A percentile compares a stretch with the other conserved stretches of the same genome.
phyloP scores from a whole-genome alignment of 163 green algal species.

The Coccomyxa subellipsoidea region DNA sequence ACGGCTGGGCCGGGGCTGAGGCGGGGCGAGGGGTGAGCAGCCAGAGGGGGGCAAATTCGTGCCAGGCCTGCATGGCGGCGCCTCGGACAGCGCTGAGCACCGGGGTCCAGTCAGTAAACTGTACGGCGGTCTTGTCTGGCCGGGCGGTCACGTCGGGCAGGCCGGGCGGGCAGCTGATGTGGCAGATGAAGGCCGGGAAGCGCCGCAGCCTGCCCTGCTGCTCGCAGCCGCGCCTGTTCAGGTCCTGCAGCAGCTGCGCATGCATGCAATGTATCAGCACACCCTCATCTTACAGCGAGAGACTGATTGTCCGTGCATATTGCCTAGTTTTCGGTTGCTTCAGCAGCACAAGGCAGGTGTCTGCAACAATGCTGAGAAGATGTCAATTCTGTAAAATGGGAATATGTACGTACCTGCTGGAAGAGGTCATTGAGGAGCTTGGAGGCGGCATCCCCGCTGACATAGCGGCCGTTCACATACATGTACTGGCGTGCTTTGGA shows the following conservation, averaged over 20 bases:
- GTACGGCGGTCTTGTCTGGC: background rate
- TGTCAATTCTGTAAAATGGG: too few species aligned
- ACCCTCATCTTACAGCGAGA: too few species aligned
- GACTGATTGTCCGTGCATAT: too few species aligned
- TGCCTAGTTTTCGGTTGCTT: too few species aligned
- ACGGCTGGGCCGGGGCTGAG: background rate
- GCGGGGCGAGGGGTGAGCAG: background rate
- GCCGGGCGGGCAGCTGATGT: background rate
- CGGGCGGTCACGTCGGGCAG: background rate
- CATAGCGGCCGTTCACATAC: background rate
- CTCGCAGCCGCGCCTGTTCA: background rate
- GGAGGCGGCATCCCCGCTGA: background rate
- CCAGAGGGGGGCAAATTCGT: background rate
- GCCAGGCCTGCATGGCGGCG: background rate
- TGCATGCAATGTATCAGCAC: too few species aligned
- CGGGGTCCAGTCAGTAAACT: background rate
- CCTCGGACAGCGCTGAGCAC: background rate
- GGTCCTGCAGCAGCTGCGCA: background rate
- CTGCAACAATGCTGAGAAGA: too few species aligned
- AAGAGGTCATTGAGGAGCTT: background rate
- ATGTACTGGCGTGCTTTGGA: background rate
- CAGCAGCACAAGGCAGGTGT: too few species aligned
- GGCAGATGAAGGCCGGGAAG: background rate
- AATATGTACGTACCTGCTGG: background rate
- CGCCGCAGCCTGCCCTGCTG: background rate